phyloP scores from a whole-genome alignment of 768 basidiomycete species.

The Pulveroboletus sp. region DNA sequence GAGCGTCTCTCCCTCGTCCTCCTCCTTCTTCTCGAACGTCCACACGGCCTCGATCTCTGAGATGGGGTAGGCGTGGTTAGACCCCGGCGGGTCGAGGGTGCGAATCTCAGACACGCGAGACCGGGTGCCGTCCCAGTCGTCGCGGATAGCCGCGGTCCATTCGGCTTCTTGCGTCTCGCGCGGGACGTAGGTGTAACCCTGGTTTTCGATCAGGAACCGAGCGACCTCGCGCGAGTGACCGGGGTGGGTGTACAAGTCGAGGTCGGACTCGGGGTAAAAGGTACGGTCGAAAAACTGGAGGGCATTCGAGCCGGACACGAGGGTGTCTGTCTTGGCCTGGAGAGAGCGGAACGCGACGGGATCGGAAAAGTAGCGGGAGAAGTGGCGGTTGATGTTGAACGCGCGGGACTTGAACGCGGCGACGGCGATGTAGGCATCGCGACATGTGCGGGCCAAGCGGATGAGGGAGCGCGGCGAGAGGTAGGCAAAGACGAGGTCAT shows the following conservation, averaged over 20 bases:
- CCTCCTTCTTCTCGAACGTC: slow-evolving; percentile 25
- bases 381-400: slow-evolving; percentile 35
- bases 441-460: slow-evolving; percentile 22
- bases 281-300: slow-evolving; percentile 49
- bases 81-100: too few species aligned
- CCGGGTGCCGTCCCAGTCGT: slow-evolving; percentile 18
- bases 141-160: slow-evolving; percentile 10
- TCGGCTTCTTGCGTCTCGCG: slow-evolving; percentile 14
- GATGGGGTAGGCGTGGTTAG: neutral
- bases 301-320: slow-evolving; percentile 53
- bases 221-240: slow-evolving; percentile 31
- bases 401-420: slow-evolving; percentile 24
- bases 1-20: neutral
- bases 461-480: slow-evolving; percentile 28
- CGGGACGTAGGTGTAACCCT: slow-evolving; percentile 32
- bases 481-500: slow-evolving; percentile 16
- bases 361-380: slow-evolving; percentile 36
- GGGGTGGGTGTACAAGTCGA: slow-evolving; percentile 47
- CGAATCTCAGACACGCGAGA: too few species aligned
- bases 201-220: slow-evolving; percentile 29
- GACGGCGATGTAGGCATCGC: slow-evolving; percentile 11
- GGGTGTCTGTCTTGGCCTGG: slow-evolving; percentile 39
- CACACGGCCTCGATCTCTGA: slow-evolving; percentile 11
- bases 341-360: slow-evolving; percentile 41
- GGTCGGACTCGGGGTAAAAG: slow-evolving; percentile 43